Evolutionary conservation across 208 protist species (phyloP), one percentile per base, ranked within the genome.

Genomic region (Kentomonas sorsogonicus): DNA sequence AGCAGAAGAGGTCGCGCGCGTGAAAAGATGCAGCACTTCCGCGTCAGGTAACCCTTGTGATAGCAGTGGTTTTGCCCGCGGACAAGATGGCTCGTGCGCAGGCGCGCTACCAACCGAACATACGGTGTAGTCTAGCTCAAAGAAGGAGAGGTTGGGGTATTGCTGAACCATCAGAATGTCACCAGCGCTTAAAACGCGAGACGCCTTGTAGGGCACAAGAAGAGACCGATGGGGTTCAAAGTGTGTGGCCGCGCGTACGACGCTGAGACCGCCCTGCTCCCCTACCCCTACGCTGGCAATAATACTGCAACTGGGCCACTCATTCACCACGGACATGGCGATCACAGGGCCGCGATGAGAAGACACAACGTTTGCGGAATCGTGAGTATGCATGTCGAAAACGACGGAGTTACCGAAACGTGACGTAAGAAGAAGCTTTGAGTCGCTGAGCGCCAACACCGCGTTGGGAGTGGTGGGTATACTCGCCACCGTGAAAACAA

Each of bases 331-430:
- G 7, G 72, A 68, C 58, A 94, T 80, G 52, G 83, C 81, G 15
- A 91, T 57, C 2, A 91, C 78, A 0, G 83, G 83, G 20, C 87
- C 87, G 60, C 74, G 83, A 66, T 94, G n/a, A n/a, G n/a, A n/a
- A n/a, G n/a, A n/a, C n/a, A n/a, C n/a, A n/a, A n/a, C n/a, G n/a
- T n/a, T n/a, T n/a, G n/a, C n/a, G n/a, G n/a, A n/a, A n/a, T n/a
- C n/a, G n/a, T n/a, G n/a, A n/a, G n/a, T n/a, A n/a, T n/a, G n/a
- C n/a, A n/a, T n/a, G n/a, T n/a, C n/a, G n/a, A n/a, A n/a, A n/a
- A n/a, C n/a, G n/a, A n/a, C n/a, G n/a, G n/a, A n/a, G n/a, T n/a
- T n/a, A n/a, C n/a, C n/a, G n/a, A n/a, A n/a, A n/a, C n/a, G n/a
- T n/a, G n/a, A n/a, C n/a, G n/a, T n/a, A n/a, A n/a, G n/a, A n/a